Conservation (phyloP, 2,329 filamentous ascomycete genomes). For the Arthroderma sp. region DNA sequence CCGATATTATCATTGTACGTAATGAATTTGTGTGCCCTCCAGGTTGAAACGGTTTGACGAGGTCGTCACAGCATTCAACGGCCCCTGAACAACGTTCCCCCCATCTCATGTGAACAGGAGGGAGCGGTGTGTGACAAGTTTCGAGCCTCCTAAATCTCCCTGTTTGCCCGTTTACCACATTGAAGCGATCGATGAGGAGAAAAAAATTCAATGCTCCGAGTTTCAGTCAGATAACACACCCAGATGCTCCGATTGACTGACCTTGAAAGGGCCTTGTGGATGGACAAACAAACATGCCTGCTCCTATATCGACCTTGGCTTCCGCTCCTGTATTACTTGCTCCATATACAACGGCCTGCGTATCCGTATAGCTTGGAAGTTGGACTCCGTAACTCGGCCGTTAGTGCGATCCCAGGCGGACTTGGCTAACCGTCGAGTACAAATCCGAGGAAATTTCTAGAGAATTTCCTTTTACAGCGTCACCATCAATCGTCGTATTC, state of each 20-base stretch:
- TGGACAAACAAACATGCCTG: neutral
- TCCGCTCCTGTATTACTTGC: neutral
- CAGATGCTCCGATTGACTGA: neutral
- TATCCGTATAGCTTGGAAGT: neutral
- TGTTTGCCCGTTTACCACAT: neutral
- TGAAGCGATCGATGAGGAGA: neutral
- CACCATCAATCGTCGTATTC: conserved; percentile 24
- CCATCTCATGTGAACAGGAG: neutral
- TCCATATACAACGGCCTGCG: neutral
- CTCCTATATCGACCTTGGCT: neutral
- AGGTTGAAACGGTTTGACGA: neutral
- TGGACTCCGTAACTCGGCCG: neutral
- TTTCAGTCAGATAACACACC: neutral
- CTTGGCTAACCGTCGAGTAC: neutral
- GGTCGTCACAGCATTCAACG: neutral
- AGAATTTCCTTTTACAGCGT: neutral
- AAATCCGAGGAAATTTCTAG: neutral
- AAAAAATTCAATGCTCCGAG: neutral
- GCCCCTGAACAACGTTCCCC: neutral
- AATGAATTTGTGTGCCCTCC: neutral
- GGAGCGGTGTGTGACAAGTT: neutral
- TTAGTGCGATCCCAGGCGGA: neutral
- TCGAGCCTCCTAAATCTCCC: neutral
- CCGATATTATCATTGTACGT: neutral
- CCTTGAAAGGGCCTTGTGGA: too few relatives aligned